phyloP scores from a whole-genome alignment of 1,284 basidiomycete species.

The Psilocybe mexicana region DNA sequence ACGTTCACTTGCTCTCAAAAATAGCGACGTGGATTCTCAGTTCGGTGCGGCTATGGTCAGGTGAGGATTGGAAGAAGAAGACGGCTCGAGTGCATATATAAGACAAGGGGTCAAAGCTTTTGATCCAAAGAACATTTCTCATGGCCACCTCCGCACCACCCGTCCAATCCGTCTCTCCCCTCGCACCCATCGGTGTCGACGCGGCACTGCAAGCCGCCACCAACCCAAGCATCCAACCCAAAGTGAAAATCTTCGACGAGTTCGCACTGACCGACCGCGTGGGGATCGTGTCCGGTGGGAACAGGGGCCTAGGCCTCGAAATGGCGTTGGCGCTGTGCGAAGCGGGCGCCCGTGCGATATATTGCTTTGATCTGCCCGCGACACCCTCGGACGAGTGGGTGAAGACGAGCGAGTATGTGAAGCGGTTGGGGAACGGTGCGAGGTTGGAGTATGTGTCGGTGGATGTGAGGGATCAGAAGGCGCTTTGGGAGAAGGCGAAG shows the following conservation, averaged over 20 bases:
- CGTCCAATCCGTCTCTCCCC: constrained; percentile 49
- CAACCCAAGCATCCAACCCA: constrained; percentile 33
- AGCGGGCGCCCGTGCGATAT: constrained; percentile 74
- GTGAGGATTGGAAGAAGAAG: constrained; percentile 9
- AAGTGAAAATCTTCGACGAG: constrained; percentile 64
- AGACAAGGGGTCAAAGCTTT: neutral
- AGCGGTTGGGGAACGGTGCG: constrained; percentile 44
- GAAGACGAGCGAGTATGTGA: constrained; percentile 54
- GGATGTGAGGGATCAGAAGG: constrained; percentile 64
- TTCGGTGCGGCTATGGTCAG: neutral
- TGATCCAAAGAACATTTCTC: neutral
- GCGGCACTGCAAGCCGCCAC: constrained; percentile 51
- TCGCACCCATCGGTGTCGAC: constrained; percentile 61
- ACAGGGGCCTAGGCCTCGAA: constrained; percentile 81
- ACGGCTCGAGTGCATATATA: constrained; percentile 1
- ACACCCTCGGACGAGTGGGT: constrained; percentile 70
- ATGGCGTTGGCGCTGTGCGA: constrained; percentile 79
- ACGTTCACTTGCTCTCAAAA: neutral
- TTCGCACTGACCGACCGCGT: constrained; percentile 78
- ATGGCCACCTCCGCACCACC: constrained; percentile 13
- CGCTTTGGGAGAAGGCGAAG: constrained; percentile 55
- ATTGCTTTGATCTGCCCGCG: constrained; percentile 73
- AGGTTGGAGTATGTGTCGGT: constrained; percentile 67
- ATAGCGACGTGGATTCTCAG: neutral
- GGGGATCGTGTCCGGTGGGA: constrained; percentile 76